A percentile compares a stretch with the other conserved stretches of the same genome.
Evolutionary conservation across 495 filamentous ascomycete genomes (phyloP).

Genomic region (Annulohypoxylon bovei): DNA sequence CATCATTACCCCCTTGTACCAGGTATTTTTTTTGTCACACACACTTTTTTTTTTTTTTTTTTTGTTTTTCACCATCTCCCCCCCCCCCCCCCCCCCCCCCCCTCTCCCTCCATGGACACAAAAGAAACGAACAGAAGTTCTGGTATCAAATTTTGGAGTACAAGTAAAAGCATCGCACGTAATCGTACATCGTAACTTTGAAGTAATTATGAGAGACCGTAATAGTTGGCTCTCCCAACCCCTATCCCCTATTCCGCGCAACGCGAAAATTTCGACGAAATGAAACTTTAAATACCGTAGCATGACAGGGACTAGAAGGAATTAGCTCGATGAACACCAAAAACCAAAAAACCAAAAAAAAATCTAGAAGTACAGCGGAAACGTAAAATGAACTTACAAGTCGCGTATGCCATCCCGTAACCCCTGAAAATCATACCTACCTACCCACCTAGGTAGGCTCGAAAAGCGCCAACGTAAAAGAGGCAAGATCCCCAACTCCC

Average conservation of each 20-base stretch:
- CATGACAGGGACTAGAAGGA: not conserved
- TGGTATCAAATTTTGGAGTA: conserved; percentile 30
- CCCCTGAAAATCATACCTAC: conserved; percentile 1
- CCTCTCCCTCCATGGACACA: not conserved
- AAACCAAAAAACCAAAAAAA: too few relatives aligned
- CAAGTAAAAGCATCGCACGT: not conserved
- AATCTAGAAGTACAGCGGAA: not conserved
- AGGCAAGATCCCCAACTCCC: not conserved
- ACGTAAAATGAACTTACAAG: conserved; percentile 17
- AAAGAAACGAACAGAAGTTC: conserved; percentile 20
- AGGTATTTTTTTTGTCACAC: too few relatives aligned
- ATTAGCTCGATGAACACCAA: not conserved
- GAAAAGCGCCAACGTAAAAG: not conserved
- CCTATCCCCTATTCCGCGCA: not conserved
- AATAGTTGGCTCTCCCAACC: conserved; percentile 6
- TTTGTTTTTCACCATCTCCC: not conserved
- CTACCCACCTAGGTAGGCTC: too few relatives aligned
- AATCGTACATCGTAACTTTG: conserved; percentile 1
- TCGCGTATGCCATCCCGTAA: not conserved
- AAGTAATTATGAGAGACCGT: conserved; percentile 8
- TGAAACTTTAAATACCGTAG: conserved; percentile 9
- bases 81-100: not conserved
- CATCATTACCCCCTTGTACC: too few relatives aligned
- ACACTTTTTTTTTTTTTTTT: too few relatives aligned
- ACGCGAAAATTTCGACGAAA: conserved; percentile 1